Evolutionary conservation across 83 land plant genomes (phyloP).

Genomic region (Diphasiastrum complanatum): DNA sequence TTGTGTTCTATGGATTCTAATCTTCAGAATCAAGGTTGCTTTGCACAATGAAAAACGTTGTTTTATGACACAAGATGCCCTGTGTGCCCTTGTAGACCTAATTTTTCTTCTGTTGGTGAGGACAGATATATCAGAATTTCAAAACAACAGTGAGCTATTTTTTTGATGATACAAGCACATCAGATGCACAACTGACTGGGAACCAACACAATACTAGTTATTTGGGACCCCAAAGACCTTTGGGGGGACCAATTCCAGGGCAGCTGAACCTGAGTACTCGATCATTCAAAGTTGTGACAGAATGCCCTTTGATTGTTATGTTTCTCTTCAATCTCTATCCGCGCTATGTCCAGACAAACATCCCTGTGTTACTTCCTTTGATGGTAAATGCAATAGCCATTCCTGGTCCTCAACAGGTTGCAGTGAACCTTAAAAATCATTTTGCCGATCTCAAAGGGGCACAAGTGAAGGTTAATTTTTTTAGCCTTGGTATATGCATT

Average conservation of each 20-base stretch:
- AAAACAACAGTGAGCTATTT: constrained; percentile 69
- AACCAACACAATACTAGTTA: constrained; percentile 41
- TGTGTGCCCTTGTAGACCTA: no score
- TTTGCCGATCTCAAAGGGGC: constrained; percentile 90
- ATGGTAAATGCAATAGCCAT: constrained; percentile 97
- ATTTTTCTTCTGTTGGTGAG: not conserved
- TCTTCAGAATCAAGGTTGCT: no score
- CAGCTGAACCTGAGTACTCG: constrained; percentile 90
- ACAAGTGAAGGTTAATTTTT: constrained; percentile 99
- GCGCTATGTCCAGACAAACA: constrained; percentile 85
- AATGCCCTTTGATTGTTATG: constrained; percentile 97
- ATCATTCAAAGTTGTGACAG: constrained; percentile 92
- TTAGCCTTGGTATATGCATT: no score
- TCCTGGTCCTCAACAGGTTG: constrained; percentile 82
- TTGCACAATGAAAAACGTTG: no score
- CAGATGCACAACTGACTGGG: constrained; percentile 40
- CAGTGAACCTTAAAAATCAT: constrained; percentile 58
- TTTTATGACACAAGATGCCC: no score
- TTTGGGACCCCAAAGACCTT: constrained; percentile 36
- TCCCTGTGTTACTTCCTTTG: constrained; percentile 77
- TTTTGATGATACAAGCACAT: constrained; percentile 49
- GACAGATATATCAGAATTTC: constrained; percentile 82
- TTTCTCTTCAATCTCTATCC: constrained; percentile 86
- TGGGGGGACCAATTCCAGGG: constrained; percentile 40
- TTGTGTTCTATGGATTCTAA: no score